Evolutionary conservation across 371 early-diverging fungal species (phyloP).

Genomic region (Lichtheimia hyalospora): DNA sequence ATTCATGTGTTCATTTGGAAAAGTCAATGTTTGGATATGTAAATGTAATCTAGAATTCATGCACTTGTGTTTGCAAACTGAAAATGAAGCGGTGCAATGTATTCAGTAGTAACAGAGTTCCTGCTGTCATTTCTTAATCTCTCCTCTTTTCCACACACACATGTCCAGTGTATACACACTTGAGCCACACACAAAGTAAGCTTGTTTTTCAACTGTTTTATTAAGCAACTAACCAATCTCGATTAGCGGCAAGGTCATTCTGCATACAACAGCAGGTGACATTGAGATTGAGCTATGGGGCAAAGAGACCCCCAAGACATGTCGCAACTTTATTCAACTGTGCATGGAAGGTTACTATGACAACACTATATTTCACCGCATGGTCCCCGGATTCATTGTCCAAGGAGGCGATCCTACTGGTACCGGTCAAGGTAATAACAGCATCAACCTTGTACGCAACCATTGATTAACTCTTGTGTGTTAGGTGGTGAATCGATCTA

Average conservation of each 20-base stretch:
- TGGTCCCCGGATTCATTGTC: constrained; percentile 86
- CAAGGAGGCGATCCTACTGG: constrained; percentile 98
- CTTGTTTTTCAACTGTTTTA: not conserved
- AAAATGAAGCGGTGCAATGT: too few species aligned
- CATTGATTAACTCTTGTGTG: not conserved
- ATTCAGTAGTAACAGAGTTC: too few species aligned
- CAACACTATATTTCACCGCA: constrained; percentile 84
- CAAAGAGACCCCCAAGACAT: constrained; percentile 89
- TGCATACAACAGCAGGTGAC: constrained; percentile 86
- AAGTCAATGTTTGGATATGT: too few species aligned
- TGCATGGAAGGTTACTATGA: constrained; percentile 85
- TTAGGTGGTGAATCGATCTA: constrained; percentile 89
- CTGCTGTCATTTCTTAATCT: not conserved
- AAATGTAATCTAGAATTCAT: too few species aligned
- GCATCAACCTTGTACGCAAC: not conserved
- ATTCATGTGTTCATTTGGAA: too few species aligned
- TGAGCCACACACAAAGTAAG: constrained; percentile 73
- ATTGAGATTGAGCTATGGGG: constrained; percentile 93
- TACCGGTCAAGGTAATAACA: constrained; percentile 60
- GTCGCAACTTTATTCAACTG: constrained; percentile 92
- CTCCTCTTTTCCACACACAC: not conserved
- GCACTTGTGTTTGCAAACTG: too few species aligned
- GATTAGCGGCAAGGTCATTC: constrained; percentile 82
- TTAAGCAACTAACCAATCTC: not conserved
- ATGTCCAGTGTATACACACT: constrained; percentile 77